These are phyloP conservation scores for Pichia inconspicua DNA, from an alignment of 1,139 yeast genomes.

Conservation along the genomic window DNA sequence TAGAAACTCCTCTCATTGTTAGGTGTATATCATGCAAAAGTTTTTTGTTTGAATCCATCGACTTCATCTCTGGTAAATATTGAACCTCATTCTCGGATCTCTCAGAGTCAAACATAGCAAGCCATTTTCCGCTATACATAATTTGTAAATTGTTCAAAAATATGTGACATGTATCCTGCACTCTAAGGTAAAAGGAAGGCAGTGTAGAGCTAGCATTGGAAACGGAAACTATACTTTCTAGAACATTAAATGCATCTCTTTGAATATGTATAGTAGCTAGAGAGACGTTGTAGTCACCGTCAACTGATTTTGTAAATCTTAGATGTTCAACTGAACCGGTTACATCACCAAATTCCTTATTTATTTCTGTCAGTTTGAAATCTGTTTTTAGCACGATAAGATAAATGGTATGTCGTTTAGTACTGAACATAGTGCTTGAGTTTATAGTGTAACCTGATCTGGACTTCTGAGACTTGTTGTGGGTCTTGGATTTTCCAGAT, in stretches of 20 bases:
- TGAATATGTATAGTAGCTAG: constrained; percentile 14
- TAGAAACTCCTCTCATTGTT: constrained; percentile 41
- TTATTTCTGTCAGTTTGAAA: constrained; percentile 27
- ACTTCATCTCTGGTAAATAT: background rate
- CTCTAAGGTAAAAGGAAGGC: constrained; percentile 31
- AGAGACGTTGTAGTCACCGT: constrained; percentile 12
- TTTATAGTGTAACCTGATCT: constrained; percentile 17
- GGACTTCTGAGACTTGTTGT: constrained; percentile 11
- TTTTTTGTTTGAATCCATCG: background rate
- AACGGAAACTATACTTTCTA: constrained; percentile 30
- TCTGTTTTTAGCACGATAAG: constrained; percentile 19
- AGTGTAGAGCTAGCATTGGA: constrained; percentile 28
- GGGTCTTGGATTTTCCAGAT: background rate
- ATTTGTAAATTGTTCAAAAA: constrained; percentile 38
- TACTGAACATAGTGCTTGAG: constrained; percentile 19
- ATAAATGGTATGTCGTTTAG: constrained; percentile 12
- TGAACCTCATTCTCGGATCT: background rate
- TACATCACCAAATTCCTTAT: constrained; percentile 42
- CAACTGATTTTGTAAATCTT: constrained; percentile 13
- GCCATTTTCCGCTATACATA: constrained; percentile 54
- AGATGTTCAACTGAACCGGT: constrained; percentile 23
- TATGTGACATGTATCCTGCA: constrained; percentile 30
- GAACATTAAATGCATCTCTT: constrained; percentile 7
- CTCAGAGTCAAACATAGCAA: constrained; percentile 25
- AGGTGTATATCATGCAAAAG: constrained; percentile 34